Conservation (phyloP, 2,329 filamentous ascomycete genomes). For the Fusarium agapanthi region DNA sequence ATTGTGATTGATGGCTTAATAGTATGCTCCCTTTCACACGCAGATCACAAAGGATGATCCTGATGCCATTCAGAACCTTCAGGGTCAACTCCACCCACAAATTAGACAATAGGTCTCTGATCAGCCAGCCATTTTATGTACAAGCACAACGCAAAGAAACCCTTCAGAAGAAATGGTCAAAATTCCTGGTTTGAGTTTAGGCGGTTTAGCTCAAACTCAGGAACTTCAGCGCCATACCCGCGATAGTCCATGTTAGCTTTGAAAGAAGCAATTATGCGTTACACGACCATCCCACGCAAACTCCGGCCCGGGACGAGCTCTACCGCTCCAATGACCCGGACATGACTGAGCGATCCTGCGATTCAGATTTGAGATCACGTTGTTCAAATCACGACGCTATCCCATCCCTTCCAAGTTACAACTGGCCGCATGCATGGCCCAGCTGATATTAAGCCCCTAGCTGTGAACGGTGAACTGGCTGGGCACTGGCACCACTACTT, state of each 20-base stretch:
- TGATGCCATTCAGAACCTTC: not conserved
- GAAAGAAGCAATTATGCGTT: not conserved
- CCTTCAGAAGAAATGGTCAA: not conserved
- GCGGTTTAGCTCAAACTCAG: not conserved
- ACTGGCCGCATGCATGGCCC: slow-evolving; percentile 28
- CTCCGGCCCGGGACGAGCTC: slow-evolving; percentile 3
- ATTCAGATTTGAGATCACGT: slow-evolving; percentile 20
- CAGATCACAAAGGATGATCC: slow-evolving; percentile 7
- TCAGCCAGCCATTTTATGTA: not conserved
- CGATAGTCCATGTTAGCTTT: not conserved
- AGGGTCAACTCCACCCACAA: not conserved
- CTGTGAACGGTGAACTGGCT: not conserved
- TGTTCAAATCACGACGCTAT: slow-evolving; percentile 21
- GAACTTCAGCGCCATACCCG: not conserved
- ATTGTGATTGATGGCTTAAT: not conserved
- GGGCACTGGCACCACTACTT: not conserved
- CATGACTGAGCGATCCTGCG: not conserved
- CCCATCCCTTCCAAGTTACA: slow-evolving; percentile 13
- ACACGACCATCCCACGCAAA: not conserved
- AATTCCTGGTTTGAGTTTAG: not conserved
- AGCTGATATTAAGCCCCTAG: slow-evolving; percentile 6
- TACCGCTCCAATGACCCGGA: slow-evolving; percentile 16
- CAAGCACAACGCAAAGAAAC: not conserved
- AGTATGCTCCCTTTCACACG: not conserved
- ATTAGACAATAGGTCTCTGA: not conserved